Conservation (phyloP, 2,329 filamentous ascomycete species). For the Phyllosticta paracitricarpa region DNA sequence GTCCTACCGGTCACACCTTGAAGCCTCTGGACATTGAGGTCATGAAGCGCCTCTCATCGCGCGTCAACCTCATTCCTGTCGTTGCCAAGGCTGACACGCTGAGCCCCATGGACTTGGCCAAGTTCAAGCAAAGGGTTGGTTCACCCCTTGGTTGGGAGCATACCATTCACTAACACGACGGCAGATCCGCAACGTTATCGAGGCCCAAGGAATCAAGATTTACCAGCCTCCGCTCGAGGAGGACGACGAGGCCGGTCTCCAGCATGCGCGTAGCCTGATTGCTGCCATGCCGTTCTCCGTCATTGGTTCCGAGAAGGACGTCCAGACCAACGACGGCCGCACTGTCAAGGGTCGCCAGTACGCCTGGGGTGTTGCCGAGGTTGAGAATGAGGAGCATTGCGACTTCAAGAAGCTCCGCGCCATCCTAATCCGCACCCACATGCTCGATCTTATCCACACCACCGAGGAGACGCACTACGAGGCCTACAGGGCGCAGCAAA, state of each 20-base stretch:
- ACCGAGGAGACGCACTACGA: conserved; percentile 99
- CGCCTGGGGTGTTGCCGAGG: conserved; percentile 97
- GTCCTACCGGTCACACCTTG: conserved; percentile 93
- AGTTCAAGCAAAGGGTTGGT: conserved; percentile 89
- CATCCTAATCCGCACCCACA: conserved; percentile 97
- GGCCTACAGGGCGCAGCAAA: conserved; percentile 96
- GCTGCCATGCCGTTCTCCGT: conserved; percentile 97
- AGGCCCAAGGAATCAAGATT: conserved; percentile 99
- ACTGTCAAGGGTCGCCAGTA: conserved; percentile 99
- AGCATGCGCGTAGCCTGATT: conserved; percentile 90
- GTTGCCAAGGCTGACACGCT: conserved; percentile 98
- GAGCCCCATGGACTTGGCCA: conserved; percentile 80
- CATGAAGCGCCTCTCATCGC: conserved; percentile 97
- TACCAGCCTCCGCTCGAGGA: conserved; percentile 97
- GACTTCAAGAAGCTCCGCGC: conserved; percentile 99
- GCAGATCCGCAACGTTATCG: conserved; percentile 87
- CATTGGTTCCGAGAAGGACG: conserved; percentile 98
- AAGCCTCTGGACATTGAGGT: conserved; percentile 99
- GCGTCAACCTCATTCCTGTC: conserved; percentile 96
- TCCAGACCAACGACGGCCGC: conserved; percentile 89
- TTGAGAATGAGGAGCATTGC: conserved; percentile 99
- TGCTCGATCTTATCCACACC: conserved; percentile 99
- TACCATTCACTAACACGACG: conserved; percentile 12
- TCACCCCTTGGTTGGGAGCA: not conserved
- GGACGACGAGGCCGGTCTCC: conserved; percentile 90